Evolutionary conservation across 345 rosid species (phyloP).

Genomic region (Lagerstroemia speciosa): DNA sequence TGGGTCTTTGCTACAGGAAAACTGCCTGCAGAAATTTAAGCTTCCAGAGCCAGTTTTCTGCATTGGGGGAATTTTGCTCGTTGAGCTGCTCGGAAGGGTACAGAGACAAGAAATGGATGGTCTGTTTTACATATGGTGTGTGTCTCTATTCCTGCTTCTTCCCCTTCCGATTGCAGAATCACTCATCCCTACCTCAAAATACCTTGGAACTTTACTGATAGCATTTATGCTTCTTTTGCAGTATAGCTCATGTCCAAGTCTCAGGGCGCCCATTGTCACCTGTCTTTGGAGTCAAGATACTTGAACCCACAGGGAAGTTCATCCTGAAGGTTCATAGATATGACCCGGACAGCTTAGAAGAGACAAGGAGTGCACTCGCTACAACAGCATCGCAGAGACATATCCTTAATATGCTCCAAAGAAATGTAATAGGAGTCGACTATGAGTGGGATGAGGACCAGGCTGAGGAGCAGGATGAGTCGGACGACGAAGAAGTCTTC

Average conservation of each 20-base stretch:
- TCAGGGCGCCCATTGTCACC: constrained; percentile 53
- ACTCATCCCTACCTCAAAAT: neutral
- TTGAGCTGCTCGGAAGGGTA: constrained; percentile 81
- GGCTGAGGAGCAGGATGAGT: constrained; percentile 35
- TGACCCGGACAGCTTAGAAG: constrained; percentile 20
- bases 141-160: neutral
- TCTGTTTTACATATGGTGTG: constrained; percentile 79
- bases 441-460: constrained; percentile 27
- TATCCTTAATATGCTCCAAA: constrained; percentile 34
- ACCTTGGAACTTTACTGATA: neutral
- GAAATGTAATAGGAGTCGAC: constrained; percentile 25
- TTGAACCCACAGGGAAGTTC: constrained; percentile 43
- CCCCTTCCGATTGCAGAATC: neutral
- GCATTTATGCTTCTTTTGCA: constrained; percentile 21
- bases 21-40: constrained; percentile 57
- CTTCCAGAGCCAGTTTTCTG: constrained; percentile 88
- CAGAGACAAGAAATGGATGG: constrained; percentile 80
- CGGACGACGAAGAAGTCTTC: constrained; percentile 24
- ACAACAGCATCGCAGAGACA: constrained; percentile 16
- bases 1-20: constrained; percentile 44
- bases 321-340: constrained; percentile 28
- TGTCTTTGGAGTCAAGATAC: constrained; percentile 31
- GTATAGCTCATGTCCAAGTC: constrained; percentile 61
- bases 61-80: constrained; percentile 65
- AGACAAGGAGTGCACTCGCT: constrained; percentile 17